Conservation (phyloP, 441 rosid genomes). For the Kokia cookei region DNA sequence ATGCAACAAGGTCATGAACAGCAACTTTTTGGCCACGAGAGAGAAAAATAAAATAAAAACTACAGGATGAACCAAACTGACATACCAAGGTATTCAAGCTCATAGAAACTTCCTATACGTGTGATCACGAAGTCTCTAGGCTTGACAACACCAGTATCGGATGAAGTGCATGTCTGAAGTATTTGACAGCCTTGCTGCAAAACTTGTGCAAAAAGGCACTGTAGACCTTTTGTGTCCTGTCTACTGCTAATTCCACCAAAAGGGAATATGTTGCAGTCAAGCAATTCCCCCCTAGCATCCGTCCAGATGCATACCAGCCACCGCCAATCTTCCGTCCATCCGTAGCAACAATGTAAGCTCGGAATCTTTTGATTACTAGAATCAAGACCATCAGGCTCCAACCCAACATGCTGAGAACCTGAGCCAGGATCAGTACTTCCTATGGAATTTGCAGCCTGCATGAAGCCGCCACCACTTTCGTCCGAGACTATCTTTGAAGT, state of each 20-base stretch:
- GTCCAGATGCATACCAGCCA: constrained; percentile 99
- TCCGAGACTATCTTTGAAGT: constrained; percentile 56
- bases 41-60: not conserved
- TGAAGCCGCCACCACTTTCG: constrained; percentile 65
- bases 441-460: constrained; percentile 46
- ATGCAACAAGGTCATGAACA: not conserved
- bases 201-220: constrained; percentile 95
- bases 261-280: constrained; percentile 95
- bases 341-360: constrained; percentile 97
- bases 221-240: constrained; percentile 99
- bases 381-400: constrained; percentile 54
- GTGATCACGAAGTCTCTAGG: constrained; percentile 92
- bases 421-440: constrained; percentile 62
- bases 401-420: constrained; percentile 67
- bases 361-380: constrained; percentile 63
- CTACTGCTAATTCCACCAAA: constrained; percentile 99
- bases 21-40: not conserved
- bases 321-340: constrained; percentile 99
- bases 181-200: constrained; percentile 99
- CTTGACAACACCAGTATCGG: constrained; percentile 71
- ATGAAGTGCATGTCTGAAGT: constrained; percentile 82
- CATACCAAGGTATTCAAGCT: constrained; percentile 95
- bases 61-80: constrained; percentile 7
- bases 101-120: constrained; percentile 92
- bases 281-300: constrained; percentile 97